Evolutionary conservation across 2,329 filamentous ascomycete species (phyloP), one percentile per base, ranked within the genome.

Genomic region (Colletotrichum destructivum): DNA sequence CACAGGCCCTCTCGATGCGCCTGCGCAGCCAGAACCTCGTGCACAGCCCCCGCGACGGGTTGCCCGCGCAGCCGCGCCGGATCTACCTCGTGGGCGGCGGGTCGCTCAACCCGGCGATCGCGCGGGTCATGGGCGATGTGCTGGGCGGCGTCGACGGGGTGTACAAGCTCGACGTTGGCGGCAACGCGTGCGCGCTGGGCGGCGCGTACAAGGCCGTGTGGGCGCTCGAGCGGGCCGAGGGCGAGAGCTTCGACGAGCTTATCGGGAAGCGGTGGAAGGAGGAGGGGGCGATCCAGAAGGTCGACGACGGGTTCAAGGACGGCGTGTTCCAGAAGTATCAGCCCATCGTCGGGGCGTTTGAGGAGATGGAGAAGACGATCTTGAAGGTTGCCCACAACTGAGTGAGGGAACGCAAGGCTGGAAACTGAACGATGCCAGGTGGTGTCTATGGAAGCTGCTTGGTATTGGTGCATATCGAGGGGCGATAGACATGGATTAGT

Each of bases 131-230:
- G 4, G 96, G 95, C 35, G 92, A 98, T 77, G 94, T 98, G 35
- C 54, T 56, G 96, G 96, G 63, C 94, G 94, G 44, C 35, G 89
- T 88, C 2, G 96, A 98, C 74, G 96, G 96, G 31, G 94, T 98
- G 35, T 99, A 94, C 84, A 93, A 93, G 82, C 90, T 99, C 16
- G 95, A 98, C 79, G 94, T 98, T 6, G 96, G 96, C 35, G 95
- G 95, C 35, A 98, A 97, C 83, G 96, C 96, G 3, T 99, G 96
- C 83, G 96, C 96, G 13, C 84, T 98, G 16, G 96, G 96, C 16
- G 94, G 94, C 8, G 96, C 96, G 35, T 98, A 98, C 84, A 98
- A 98, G 84, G 96, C 96, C 16, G 91, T 97, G 0, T 99, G 96
- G 96, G 95, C 93, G 1, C 86, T 94, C 66, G 94, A 96, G 85